A percentile compares a stretch with the other conserved stretches of the same genome.
These are phyloP conservation scores for Ailanthus altissimus DNA, from an alignment of 345 rosid species.

Conservation along the genomic window DNA sequence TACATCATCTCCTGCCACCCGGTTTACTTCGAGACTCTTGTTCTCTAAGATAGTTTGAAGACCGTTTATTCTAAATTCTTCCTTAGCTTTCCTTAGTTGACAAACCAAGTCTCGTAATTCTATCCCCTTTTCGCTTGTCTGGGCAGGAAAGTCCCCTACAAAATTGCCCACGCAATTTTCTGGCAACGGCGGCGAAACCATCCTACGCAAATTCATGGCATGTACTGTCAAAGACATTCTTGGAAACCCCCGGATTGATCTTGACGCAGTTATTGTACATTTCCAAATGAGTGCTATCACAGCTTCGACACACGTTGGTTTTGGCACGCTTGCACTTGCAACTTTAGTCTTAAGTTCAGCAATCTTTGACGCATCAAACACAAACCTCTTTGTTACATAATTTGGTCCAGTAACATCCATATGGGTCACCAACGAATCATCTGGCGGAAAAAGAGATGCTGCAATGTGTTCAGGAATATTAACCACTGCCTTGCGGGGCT, in stretches of 20 bases:
- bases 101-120: slow-evolving; percentile 30
- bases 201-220: slow-evolving; percentile 14
- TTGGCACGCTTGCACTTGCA: slow-evolving; percentile 7
- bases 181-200: not conserved
- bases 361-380: slow-evolving; percentile 27
- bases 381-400: slow-evolving; percentile 15
- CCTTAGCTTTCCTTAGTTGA: slow-evolving; percentile 25
- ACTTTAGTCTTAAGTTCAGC: slow-evolving; percentile 29
- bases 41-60: not conserved
- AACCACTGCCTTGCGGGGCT: not conserved
- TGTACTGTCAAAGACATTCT: slow-evolving; percentile 7
- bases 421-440: not conserved
- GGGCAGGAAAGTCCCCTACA: slow-evolving; percentile 25
- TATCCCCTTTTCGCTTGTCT: slow-evolving; percentile 24
- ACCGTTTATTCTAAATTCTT: slow-evolving; percentile 26
- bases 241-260: not conserved
- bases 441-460: not conserved
- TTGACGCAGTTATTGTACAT: slow-evolving; percentile 21
- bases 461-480: not conserved
- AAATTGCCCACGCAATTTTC: slow-evolving; percentile 14
- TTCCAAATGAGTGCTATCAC: slow-evolving; percentile 33
- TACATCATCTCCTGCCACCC: slow-evolving; percentile 20
- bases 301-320: slow-evolving; percentile 39
- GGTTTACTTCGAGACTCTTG: slow-evolving; percentile 22
- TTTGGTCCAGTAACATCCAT: not conserved